Evolutionary conservation across 345 rosid genomes (phyloP).

Genomic region (Pistacia vera): DNA sequence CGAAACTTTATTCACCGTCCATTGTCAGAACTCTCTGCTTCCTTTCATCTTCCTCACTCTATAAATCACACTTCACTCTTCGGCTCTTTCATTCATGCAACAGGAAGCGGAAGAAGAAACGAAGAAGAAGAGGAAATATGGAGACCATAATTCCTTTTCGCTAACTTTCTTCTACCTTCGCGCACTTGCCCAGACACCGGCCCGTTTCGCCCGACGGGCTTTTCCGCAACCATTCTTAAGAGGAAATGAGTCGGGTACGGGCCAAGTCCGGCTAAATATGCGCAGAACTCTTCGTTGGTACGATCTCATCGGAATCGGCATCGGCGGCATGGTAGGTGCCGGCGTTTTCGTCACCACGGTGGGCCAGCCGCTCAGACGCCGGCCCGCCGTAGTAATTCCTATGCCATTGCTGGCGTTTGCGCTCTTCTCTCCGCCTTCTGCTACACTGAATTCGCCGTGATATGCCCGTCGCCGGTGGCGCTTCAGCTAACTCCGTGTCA

Average conservation of each 20-base stretch:
- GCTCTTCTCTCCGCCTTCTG: constrained; percentile 96
- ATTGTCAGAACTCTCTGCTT: not conserved
- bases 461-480: constrained; percentile 98
- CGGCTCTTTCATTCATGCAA: not conserved
- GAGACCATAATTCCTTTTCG: constrained; percentile 53
- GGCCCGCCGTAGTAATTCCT: constrained; percentile 88
- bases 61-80: not conserved
- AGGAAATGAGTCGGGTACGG: constrained; percentile 66
- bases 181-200: constrained; percentile 70
- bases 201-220: constrained; percentile 72
- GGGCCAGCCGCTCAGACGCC: constrained; percentile 56
- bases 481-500: constrained; percentile 91
- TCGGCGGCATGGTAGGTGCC: constrained; percentile 99
- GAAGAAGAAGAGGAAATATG: constrained; percentile 23
- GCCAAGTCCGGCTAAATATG: constrained; percentile 68
- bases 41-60: no score
- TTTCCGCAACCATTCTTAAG: constrained; percentile 61
- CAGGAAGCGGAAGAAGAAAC: not conserved
- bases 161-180: constrained; percentile 50
- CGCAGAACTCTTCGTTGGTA: constrained; percentile 76
- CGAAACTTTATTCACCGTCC: constrained; percentile 20
- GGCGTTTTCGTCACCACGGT: constrained; percentile 88
- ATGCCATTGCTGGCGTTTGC: constrained; percentile 95
- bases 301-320: constrained; percentile 82
- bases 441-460: constrained; percentile 98